Base-by-base conservation (phyloP, 2,329 filamentous ascomycete species). In the Torrubiellomyces zombiae region DNA sequence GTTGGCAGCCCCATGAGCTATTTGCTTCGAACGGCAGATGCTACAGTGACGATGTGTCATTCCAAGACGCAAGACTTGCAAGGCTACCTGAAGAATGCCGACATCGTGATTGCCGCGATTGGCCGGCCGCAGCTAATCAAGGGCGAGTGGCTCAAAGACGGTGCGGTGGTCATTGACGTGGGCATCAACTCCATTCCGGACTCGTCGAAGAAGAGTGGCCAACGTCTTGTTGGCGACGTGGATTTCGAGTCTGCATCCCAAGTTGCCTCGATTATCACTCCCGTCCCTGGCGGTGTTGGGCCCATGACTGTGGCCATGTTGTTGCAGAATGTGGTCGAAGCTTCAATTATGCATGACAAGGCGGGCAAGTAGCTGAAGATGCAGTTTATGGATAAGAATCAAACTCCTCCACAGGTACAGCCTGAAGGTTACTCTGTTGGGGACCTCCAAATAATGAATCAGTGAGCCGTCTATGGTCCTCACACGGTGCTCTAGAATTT, bases 231-330 rank as follows among this genome's bases (percentile, higher is more conserved):
- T 6, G 89, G 89, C 31, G 89, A 98, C 48, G 89, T 98, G 20
- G 83, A 98, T 42, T 95, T 74, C 40, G 82, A 83, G 25, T 72
- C 78, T 21, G 86, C 86, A 10, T 66, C 65, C 10, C 63, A 91
- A 46, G 78, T 94, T 20, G 89, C 85, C 12, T 93, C 85, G 3
- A 69, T 79, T 43, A 94, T 98, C 44, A 98, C 89, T 3, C 89
- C 89, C 1, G 89, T 98, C 3, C 89, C 89, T 2, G 89, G 89
- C 29, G 89, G 89, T 50, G 89, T 98, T 30, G 89, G 89, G 0
- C 89, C 89, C 25, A 98, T 98, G 89, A 98, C 89, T 3, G 85
- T 98, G 34, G 89, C 89, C 31, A 98, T 98, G 89, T 63, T 98
- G 23, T 60, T 98, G 40, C 80, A 92, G 52, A 98, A 98, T 45